Evolutionary conservation across 2,329 filamentous ascomycete species (phyloP).

Genomic region (Xylariaceae sp.): DNA sequence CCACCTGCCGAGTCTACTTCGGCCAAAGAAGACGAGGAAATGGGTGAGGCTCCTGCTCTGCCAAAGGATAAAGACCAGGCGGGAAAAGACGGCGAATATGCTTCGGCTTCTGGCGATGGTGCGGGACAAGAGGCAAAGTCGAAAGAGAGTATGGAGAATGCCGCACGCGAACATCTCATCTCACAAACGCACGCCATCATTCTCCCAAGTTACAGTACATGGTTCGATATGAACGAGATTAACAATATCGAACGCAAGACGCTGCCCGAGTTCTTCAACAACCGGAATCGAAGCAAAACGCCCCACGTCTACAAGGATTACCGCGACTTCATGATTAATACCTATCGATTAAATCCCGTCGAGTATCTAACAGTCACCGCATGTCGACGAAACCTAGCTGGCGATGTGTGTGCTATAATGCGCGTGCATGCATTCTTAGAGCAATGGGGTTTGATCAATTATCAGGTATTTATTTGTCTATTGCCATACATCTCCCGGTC

Average conservation of each 20-base stretch:
- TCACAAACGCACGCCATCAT: conserved; percentile 94
- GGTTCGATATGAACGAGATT: conserved; percentile 97
- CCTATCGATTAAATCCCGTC: conserved; percentile 88
- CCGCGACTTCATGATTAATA: conserved; percentile 99
- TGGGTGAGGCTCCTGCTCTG: conserved; percentile 61
- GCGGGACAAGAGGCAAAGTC: conserved; percentile 57
- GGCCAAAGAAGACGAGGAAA: conserved; percentile 68
- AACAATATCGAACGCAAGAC: conserved; percentile 91
- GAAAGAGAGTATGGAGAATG: conserved; percentile 76
- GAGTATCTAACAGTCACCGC: conserved; percentile 97
- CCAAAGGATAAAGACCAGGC: conserved; percentile 42
- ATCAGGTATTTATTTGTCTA: conserved; percentile 60
- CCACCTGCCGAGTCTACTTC: conserved; percentile 57
- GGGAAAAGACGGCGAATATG: conserved; percentile 40
- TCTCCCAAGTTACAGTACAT: conserved; percentile 93
- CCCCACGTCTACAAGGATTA: conserved; percentile 97
- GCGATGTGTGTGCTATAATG: conserved; percentile 99
- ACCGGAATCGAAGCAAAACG: conserved; percentile 95
- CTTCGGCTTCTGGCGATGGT: conserved; percentile 40
- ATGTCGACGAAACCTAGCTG: conserved; percentile 87
- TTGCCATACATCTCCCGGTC: not conserved
- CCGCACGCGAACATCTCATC: conserved; percentile 85
- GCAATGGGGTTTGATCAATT: conserved; percentile 98
- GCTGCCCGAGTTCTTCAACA: conserved; percentile 97
- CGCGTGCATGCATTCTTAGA: conserved; percentile 95